Base-by-base conservation (phyloP, 108 stramenopile genomes). In the Nannochloropsis granulata region DNA sequence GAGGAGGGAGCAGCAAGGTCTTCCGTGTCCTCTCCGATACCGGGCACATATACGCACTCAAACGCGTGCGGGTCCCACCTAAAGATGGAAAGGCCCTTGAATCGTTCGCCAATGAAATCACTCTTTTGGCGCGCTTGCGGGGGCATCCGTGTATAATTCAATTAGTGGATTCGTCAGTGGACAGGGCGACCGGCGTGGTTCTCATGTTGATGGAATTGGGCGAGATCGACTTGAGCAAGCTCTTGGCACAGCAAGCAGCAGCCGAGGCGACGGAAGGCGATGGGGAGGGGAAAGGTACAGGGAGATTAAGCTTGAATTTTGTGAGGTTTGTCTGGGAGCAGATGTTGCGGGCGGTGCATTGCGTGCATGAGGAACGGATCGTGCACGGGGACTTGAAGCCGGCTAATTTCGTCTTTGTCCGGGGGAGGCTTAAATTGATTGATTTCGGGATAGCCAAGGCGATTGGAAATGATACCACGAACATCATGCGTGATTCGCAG, bases 391-490 rank as follows among this genome's bases (percentile, higher is more conserved):
- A 99, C 86, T 88, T 99, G 81, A 95, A 95, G 85, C 94, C 94
- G 44, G 94, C 94, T 11, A 91, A 92, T 82, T 92, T 91, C 78
- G 81, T 92, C 43, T 88, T 92, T 26, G 90, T 84, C n/a, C 90
- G 91, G 44, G 99, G 99, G 21, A 90, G 93, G 25, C 90, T 99
- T 44, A 99, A 99, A 86, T 93, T 99, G 12, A 99, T 99, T 82
- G 99, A 99, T 90, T 99, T 99, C 85, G 99, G 98, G 43, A 99
- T 99, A 79, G 97, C 99, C 25, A 97, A 98, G 85, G 96, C 95
- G 8, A 98, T 99, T 80, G 93, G 89, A 24, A 94, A 96, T 83
- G 98, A 97, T 83, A 99, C 99, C 43, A 97, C 96, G 1, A 99
- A 98, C 91, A 96, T 99, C 83, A 95, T 95, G 81, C 90, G 97